Percentiles rank a stretch among this genome's conserved stretches.
phyloP scores from a whole-genome alignment of 345 rosid genomes.

The Brassica incana region DNA sequence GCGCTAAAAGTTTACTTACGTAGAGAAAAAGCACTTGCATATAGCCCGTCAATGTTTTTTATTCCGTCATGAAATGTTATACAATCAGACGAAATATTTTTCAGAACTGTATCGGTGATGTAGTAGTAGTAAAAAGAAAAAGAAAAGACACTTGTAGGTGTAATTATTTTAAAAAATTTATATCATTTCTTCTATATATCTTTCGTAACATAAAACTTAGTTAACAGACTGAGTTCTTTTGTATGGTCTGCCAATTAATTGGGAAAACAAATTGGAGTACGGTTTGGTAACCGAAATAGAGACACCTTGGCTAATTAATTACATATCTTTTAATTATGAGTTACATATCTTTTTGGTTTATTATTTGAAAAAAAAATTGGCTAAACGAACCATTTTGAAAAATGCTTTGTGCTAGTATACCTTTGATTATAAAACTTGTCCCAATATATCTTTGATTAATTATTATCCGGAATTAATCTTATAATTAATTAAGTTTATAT shows the following conservation, averaged over 20 bases:
- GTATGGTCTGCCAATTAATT: neutral
- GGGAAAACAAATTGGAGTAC: neutral
- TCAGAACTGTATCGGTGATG: too few species aligned
- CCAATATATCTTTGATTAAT: too few species aligned
- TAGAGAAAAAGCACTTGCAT: too few species aligned
- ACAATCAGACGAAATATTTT: too few species aligned
- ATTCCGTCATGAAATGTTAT: too few species aligned
- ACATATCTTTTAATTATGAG: neutral
- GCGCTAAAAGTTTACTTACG: too few species aligned
- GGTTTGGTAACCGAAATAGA: neutral
- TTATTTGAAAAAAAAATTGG: too few species aligned
- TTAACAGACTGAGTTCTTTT: neutral
- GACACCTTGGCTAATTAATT: neutral
- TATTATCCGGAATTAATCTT: neutral
- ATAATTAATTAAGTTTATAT: too few species aligned
- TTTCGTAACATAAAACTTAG: neutral
- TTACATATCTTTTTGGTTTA: neutral
- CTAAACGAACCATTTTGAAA: neutral
- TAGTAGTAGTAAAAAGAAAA: too few species aligned
- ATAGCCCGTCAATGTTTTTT: too few species aligned
- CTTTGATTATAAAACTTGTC: neutral
- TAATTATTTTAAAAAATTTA: neutral
- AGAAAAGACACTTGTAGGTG: neutral
- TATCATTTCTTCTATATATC: neutral
- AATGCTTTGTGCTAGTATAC: neutral